Evolutionary conservation across 805 yeast species (phyloP).

Genomic region (Monosporozyma yasuniensis): DNA sequence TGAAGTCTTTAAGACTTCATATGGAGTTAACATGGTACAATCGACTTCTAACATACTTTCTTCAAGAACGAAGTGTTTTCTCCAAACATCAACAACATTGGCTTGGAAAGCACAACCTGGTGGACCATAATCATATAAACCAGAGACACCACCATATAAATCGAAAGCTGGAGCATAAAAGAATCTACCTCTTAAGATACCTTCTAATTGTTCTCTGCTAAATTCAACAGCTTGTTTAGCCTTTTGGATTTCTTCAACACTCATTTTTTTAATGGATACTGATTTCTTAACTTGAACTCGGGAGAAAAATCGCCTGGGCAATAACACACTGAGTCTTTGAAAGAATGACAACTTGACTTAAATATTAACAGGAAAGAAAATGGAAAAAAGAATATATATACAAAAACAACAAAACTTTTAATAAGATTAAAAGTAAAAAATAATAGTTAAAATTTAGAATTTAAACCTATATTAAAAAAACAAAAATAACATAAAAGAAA

Average conservation of each 20-base stretch:
- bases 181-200: slow-evolving; percentile 88
- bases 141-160: slow-evolving; percentile 96
- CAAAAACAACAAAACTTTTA: neutral
- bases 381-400: neutral
- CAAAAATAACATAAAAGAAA: neutral
- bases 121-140: slow-evolving; percentile 97
- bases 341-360: slow-evolving; percentile 8
- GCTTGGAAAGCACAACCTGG: slow-evolving; percentile 99
- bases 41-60: slow-evolving; percentile 99
- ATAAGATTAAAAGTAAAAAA: neutral
- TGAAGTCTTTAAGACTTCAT: slow-evolving; percentile 94
- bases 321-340: neutral
- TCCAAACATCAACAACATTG: slow-evolving; percentile 88
- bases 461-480: neutral
- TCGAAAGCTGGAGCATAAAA: slow-evolving; percentile 97
- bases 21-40: slow-evolving; percentile 95
- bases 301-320: slow-evolving; percentile 22
- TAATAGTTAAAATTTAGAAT: neutral
- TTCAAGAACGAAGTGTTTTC: slow-evolving; percentile 93
- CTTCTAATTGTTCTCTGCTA: slow-evolving; percentile 81
- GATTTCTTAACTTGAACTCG: slow-evolving; percentile 18
- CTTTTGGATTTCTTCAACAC: slow-evolving; percentile 26
- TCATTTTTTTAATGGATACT: slow-evolving; percentile 23
- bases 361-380: neutral
- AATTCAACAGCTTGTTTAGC: slow-evolving; percentile 37